Base-by-base conservation (phyloP, 306 rosid genomes). In the Prunus persica region DNA sequence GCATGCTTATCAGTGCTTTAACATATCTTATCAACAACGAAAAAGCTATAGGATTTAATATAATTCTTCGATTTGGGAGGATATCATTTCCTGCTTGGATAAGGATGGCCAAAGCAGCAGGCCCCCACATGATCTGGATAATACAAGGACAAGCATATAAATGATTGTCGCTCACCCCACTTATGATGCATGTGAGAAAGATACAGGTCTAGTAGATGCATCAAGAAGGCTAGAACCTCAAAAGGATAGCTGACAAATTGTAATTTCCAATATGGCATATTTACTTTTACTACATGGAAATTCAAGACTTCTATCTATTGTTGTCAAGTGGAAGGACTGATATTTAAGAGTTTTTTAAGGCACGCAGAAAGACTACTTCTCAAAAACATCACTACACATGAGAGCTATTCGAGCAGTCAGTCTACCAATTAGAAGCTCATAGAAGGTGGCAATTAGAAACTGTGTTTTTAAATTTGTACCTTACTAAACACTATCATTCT, bases 91-190 rank as follows among this genome's bases (percentile, higher is more conserved):
- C 69, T 74, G 47, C 78, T 61, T 25, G 28, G 60, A 74, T 47
- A 27, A 60, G 77, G 60, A 47, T 74, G 60, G 38, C 49, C 27
- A 27, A 18, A 46, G 60, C 78, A 61, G 60, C 69, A 74, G 78
- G 69, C 47, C 78, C 77, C 69, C 69, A 73, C 77, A 73, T 60
- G 69, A 24, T 73, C 60, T 46, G 69, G 69, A 73, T 73, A 73
- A 18, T 61, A 45, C 78, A 74, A 28, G 13, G 77, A 61, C 69
- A 61, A 61, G 60, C 60, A 46, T 11, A 74, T 62, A 74, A 61
- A 74, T 62, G 78, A 61, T 11, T 7, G 47, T 74, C 78, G 45
- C 46, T 19, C 78, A 46, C 60, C 78, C 69, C 54, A 62, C 58
- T 61, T 46, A 12, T 47, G 69, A 61, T 19, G 60, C 69, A 61